Evolutionary conservation across 371 early-diverging fungal species (phyloP).

Genomic region (Sporodiniella umbellata): DNA sequence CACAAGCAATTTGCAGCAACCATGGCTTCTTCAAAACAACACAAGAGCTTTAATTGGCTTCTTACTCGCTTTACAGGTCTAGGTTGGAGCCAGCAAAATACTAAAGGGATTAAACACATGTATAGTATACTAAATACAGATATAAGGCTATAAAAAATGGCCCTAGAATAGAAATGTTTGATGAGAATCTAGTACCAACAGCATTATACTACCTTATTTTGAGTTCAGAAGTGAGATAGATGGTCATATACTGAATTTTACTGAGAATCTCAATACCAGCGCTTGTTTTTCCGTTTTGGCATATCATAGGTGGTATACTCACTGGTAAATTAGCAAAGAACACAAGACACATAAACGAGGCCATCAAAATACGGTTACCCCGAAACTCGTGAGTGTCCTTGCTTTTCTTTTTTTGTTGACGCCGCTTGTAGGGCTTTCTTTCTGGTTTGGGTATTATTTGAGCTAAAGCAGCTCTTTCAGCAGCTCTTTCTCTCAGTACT

Average conservation of each 20-base stretch:
- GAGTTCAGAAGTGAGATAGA: background rate
- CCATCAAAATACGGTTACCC: constrained; percentile 28
- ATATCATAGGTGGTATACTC: no score
- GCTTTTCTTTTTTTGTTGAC: constrained; percentile 3
- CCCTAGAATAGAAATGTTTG: constrained; percentile 8
- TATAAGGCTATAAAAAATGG: constrained; percentile 13
- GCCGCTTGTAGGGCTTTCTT: constrained; percentile 24
- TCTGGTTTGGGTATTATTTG: constrained; percentile 25
- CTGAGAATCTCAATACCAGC: no score
- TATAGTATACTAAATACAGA: constrained; percentile 26
- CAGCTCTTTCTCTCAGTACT: constrained; percentile 25
- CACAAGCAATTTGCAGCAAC: no score
- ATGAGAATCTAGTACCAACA: background rate
- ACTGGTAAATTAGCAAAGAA: constrained; percentile 34
- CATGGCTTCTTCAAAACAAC: constrained; percentile 27
- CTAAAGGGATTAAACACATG: constrained; percentile 20
- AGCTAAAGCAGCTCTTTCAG: constrained; percentile 29
- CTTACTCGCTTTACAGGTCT: constrained; percentile 10
- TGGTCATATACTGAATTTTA: no score
- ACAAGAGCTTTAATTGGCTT: constrained; percentile 20
- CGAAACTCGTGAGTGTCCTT: background rate
- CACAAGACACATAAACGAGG: constrained; percentile 37
- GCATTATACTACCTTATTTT: background rate
- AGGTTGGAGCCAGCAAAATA: constrained; percentile 22
- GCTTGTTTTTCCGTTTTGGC: no score